phyloP scores from a whole-genome alignment of 2,329 filamentous ascomycete species.

The Aspergillus quadrilineatus region DNA sequence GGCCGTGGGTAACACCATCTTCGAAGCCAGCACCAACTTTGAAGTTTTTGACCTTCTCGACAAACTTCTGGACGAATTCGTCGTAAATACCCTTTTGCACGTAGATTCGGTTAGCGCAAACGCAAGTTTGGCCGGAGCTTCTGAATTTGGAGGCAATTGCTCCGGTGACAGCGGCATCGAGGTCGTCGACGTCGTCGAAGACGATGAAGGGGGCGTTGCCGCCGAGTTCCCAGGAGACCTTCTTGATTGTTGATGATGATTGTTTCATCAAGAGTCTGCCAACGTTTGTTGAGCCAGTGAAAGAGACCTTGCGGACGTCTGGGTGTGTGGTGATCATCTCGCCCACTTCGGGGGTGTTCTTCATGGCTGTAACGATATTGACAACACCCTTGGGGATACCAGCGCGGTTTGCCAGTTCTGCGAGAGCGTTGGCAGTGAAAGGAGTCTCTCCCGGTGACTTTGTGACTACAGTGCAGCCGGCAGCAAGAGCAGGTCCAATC shows the following conservation, averaged over 20 bases:
- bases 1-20: slow-evolving; percentile 49
- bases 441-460: slow-evolving; percentile 93
- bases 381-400: slow-evolving; percentile 88
- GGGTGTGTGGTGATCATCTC: slow-evolving; percentile 72
- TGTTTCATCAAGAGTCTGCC: slow-evolving; percentile 86
- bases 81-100: slow-evolving; percentile 54
- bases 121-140: slow-evolving; percentile 91
- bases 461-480: slow-evolving; percentile 90
- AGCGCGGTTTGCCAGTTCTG: slow-evolving; percentile 80
- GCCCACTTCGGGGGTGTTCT: slow-evolving; percentile 79
- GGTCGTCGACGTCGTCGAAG: slow-evolving; percentile 83
- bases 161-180: slow-evolving; percentile 79
- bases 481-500: slow-evolving; percentile 66
- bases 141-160: slow-evolving; percentile 90
- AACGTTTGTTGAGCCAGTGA: slow-evolving; percentile 73
- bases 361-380: slow-evolving; percentile 77
- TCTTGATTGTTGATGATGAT: slow-evolving; percentile 78
- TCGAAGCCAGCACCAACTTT: slow-evolving; percentile 50
- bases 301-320: slow-evolving; percentile 83
- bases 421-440: slow-evolving; percentile 82
- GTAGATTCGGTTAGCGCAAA: slow-evolving; percentile 66
- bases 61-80: slow-evolving; percentile 56
- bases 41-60: slow-evolving; percentile 52
- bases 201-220: slow-evolving; percentile 97
- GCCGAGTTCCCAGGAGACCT: slow-evolving; percentile 84